Evolutionary conservation across 2,329 filamentous ascomycete genomes (phyloP), one percentile per base, ranked within the genome.

Genomic region (Trichophaea hybrida): DNA sequence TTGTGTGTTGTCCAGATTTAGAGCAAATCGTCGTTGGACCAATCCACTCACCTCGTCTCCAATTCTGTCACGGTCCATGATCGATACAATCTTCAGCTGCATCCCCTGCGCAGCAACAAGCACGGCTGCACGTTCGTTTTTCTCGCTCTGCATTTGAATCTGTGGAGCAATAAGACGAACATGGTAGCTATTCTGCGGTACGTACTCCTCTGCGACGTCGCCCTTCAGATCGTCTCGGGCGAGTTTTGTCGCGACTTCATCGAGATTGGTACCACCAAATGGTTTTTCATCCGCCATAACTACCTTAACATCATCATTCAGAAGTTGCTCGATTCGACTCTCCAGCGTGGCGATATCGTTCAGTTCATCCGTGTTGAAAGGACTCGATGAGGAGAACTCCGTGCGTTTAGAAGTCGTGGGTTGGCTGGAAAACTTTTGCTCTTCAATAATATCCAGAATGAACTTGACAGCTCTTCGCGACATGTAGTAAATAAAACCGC

Each of bases 401-500:
- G 62, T 64, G 38, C 70, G 67, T 34, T 65, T 66, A 12, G 65
- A 63, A 55, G 59, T 67, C 61, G 64, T 68, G 66, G 61, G 69
- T 68, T 58, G 74, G 68, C 56, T 72, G 67, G 4, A 69, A 66
- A 50, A 70, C 67, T 61, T 73, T 73, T 57, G 72, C 70, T 98
- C 93, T 59, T 97, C 90, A 2, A 98, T 87, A 66, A 98, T 94
- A 71, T 98, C 93, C 7, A 97, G 76, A 60, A 98, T 97, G 71
- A 98, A 98, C 69, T 97, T 98, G 69, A 98, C 87, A 2, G 93
- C 94, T 64, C 89, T 83, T 51, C 91, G 82, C 8, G 94, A 97
- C 74, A 97, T 85, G 73, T 98, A 98, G 74, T 98, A 98, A 34
- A 98, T 84, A 70, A 98, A 97, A 56, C 93, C 94, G 66, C 93